phyloP scores from a whole-genome alignment of 2,329 filamentous ascomycete genomes.

The Scedosporium dehoogii region DNA sequence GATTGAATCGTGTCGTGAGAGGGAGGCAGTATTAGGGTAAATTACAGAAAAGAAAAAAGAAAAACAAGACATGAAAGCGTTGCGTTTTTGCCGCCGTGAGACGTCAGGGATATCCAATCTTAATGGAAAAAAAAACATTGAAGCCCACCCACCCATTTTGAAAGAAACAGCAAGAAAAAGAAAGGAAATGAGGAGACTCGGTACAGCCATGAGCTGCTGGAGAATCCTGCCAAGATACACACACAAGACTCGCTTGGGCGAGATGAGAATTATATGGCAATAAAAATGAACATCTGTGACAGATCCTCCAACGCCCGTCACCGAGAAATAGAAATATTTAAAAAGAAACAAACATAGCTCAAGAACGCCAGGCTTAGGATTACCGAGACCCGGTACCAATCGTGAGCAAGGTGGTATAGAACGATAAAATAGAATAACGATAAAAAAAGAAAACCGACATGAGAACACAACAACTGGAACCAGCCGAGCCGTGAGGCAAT shows the following conservation, averaged over 20 bases:
- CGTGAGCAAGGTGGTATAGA: not conserved
- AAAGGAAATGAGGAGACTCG: not conserved
- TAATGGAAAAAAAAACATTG: not conserved
- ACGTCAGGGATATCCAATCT: conserved; percentile 3
- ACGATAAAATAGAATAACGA: not conserved
- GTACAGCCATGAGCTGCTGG: not conserved
- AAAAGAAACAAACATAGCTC: not conserved
- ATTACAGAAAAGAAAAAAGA: not conserved
- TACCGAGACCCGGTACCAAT: not conserved
- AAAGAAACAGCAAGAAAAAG: not conserved
- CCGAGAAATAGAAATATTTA: not conserved
- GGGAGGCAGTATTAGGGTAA: not conserved
- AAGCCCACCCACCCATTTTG: not conserved
- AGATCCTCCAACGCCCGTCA: not conserved
- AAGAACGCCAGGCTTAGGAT: not conserved
- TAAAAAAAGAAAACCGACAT: not conserved
- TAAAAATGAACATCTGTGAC: not conserved
- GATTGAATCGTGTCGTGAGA: not conserved
- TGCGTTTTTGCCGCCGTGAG: conserved; percentile 2
- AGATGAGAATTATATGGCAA: not conserved
- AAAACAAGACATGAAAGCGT: not conserved
- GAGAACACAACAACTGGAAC: not conserved
- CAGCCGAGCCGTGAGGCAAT: conserved; percentile 8
- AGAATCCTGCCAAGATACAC: not conserved
- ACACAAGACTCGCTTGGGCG: not conserved